Conservation (phyloP, 495 filamentous ascomycete genomes). For the Aspergillus avenaceus region DNA sequence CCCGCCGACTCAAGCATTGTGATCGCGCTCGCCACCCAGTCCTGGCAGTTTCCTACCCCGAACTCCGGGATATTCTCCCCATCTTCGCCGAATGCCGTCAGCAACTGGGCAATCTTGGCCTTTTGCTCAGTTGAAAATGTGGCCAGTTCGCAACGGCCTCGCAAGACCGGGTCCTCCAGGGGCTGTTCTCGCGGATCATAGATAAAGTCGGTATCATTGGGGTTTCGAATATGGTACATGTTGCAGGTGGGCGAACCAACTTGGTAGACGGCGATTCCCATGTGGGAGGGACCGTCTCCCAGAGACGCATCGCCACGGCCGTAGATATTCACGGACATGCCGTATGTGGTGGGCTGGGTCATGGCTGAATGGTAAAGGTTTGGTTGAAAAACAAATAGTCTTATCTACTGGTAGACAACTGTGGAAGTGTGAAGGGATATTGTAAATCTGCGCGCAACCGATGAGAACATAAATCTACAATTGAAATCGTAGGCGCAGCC, state of each 20-base stretch:
- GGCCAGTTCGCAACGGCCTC: constrained; percentile 16
- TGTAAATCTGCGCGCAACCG: no score
- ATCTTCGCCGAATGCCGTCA: constrained; percentile 10
- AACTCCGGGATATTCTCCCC: constrained; percentile 19
- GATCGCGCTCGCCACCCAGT: constrained; percentile 14
- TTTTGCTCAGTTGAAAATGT: constrained; percentile 3
- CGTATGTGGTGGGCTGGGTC: no score
- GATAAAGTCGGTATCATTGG: constrained; percentile 14
- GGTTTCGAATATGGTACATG: constrained; percentile 23
- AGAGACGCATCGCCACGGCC: constrained; percentile 19
- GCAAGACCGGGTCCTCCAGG: constrained; percentile 18
- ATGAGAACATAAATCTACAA: no score
- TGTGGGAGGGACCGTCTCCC: constrained; percentile 18
- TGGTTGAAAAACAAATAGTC: no score
- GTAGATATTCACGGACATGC: constrained; percentile 19
- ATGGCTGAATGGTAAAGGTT: no score
- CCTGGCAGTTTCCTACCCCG: constrained; percentile 16
- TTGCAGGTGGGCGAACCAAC: constrained; percentile 12
- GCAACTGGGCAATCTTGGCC: neutral
- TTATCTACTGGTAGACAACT: no score
- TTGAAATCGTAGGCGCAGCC: no score
- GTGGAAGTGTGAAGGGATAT: no score
- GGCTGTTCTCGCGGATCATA: constrained; percentile 22
- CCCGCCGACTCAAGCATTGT: constrained; percentile 7
- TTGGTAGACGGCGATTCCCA: constrained; percentile 15